Base-by-base conservation (phyloP, 2,329 filamentous ascomycete species). In the Colletotrichum godetiae region DNA sequence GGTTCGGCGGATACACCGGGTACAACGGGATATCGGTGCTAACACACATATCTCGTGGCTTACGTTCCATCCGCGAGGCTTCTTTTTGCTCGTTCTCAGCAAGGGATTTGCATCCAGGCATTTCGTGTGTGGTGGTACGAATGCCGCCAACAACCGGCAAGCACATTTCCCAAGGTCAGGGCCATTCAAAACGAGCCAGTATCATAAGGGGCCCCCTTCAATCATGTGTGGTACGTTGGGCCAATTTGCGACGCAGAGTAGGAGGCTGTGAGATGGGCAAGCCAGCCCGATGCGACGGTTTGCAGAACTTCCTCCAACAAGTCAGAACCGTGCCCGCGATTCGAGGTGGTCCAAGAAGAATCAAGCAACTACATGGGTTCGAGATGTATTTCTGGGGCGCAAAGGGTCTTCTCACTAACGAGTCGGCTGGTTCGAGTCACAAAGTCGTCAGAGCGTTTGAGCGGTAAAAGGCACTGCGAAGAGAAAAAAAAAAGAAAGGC, bases 381-480 rank as follows among this genome's bases (percentile, higher is more conserved):
- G 60, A 60, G 11, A 57, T 67, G 55, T 56, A 65, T 46, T 22
- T 24, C 63, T 33, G 67, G 61, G 52, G 24, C 62, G 49, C 37
- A 57, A 61, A 62, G 56, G 33, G 27, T 59, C 31, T 31, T 22
- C 56, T 33, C 52, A 65, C 61, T 15, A 37, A 49, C 55, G 66
- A 29, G 35, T 57, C 37, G 31, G 31, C 61, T 64, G 61, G 46
- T 13, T 12, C 33, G n/a, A 55, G 63, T 37, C 63, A 62, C 56
- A 29, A 66, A 10, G 65, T 63, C 52, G 37, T 55, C 66, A 70
- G 70, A 70, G 67, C 71, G 65, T 53, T 68, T 62, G 60, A 63
- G 58, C 27, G 62, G 52, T 37, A 66, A 49, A 57, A 35, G 58
- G 22, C 22, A 24, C 8, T 27, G 55, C 62, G 62, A 42, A 61